These are phyloP conservation scores for Leptographium flavum DNA, from an alignment of 2,329 filamentous ascomycete genomes.

Conservation along the genomic window DNA sequence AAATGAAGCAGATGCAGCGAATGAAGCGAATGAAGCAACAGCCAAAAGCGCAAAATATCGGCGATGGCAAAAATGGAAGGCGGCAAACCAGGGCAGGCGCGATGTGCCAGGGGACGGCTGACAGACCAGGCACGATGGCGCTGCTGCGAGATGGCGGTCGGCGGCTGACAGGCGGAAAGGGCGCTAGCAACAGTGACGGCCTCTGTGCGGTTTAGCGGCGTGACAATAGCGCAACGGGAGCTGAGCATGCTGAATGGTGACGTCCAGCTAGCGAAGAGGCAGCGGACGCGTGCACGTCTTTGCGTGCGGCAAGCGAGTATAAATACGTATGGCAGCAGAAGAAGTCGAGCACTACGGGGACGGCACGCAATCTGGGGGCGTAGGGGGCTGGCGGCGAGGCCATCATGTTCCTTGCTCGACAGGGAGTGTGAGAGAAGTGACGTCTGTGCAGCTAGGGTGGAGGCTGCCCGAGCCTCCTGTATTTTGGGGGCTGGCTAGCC, in stretches of 20 bases:
- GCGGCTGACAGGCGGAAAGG: not conserved
- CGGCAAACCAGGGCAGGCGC: constrained; percentile 1
- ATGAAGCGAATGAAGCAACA: not conserved
- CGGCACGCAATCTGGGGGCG: not conserved
- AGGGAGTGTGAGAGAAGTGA: not conserved
- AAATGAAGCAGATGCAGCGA: not conserved
- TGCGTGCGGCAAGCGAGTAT: no score
- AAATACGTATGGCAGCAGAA: no score
- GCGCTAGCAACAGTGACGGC: not conserved
- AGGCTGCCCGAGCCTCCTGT: not conserved
- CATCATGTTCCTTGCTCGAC: no score
- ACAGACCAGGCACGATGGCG: not conserved
- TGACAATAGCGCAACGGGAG: constrained; percentile 5
- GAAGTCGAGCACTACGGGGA: not conserved
- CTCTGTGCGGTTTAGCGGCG: constrained; percentile 11
- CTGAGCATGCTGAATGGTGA: constrained; percentile 8
- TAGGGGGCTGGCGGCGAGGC: not conserved
- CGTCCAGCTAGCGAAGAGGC: no score
- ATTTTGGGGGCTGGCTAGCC: no score
- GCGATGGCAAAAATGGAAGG: not conserved
- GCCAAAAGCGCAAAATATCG: not conserved
- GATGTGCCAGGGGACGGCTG: not conserved
- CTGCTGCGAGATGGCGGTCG: not conserved
- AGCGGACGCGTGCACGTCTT: no score
- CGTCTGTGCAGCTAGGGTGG: constrained; percentile 1